phyloP scores from a whole-genome alignment of 2,329 filamentous ascomycete species.

The Phaeophleospora eucalypticola region DNA sequence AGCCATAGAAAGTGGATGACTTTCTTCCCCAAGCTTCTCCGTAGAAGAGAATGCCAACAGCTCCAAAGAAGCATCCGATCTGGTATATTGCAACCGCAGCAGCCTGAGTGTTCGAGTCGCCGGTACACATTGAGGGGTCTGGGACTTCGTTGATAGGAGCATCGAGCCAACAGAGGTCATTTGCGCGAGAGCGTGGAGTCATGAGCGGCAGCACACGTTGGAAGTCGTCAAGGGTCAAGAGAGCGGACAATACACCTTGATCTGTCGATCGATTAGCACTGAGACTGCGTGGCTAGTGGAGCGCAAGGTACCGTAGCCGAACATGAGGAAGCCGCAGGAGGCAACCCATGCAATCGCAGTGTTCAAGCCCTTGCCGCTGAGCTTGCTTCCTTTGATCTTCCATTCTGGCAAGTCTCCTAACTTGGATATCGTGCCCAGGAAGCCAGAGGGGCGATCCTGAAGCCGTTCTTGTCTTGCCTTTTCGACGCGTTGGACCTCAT shows the following conservation, averaged over 20 bases:
- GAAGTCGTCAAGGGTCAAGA: constrained; percentile 9
- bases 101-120: constrained; percentile 29
- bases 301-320: not conserved
- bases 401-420: not conserved
- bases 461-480: not conserved
- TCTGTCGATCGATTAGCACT: constrained; percentile 1
- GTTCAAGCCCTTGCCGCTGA: not conserved
- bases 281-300: not conserved
- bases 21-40: constrained; percentile 42
- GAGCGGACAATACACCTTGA: constrained; percentile 36
- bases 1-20: constrained; percentile 40
- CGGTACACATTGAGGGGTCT: constrained; percentile 1
- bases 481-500: constrained; percentile 1
- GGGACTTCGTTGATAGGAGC: not conserved
- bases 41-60: constrained; percentile 35
- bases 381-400: not conserved
- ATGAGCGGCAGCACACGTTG: constrained; percentile 6
- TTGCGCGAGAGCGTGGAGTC: constrained; percentile 5
- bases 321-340: not conserved
- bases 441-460: not conserved
- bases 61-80: constrained; percentile 43
- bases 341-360: not conserved
- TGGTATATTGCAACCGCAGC: constrained; percentile 49
- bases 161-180: constrained; percentile 9
- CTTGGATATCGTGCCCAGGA: not conserved